Evolutionary conservation across 257 asterid genomes (phyloP).

Genomic region (Solanum sitiens): DNA sequence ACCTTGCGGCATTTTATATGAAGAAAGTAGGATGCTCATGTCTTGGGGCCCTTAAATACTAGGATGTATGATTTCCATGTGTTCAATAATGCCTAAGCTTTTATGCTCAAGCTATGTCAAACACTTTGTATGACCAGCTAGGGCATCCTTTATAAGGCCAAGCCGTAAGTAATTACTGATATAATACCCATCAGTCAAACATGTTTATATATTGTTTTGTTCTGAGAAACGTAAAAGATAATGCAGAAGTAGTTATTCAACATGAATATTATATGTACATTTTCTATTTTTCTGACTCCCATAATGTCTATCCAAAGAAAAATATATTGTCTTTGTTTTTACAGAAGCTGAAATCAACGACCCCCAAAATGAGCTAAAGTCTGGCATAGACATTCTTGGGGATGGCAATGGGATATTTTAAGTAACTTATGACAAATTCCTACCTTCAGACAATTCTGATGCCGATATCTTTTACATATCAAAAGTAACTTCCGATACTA

Average conservation of each 20-base stretch:
- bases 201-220: neutral
- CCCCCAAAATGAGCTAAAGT: slow-evolving; percentile 82
- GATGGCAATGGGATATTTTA: slow-evolving; percentile 76
- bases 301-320: slow-evolving; percentile 81
- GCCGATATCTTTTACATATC: slow-evolving; percentile 60
- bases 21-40: too few species aligned
- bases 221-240: neutral
- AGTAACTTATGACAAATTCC: slow-evolving; percentile 74
- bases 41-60: too few species aligned
- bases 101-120: too few species aligned
- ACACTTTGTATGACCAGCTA: too few species aligned
- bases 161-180: too few species aligned
- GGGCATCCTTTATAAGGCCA: too few species aligned
- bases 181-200: too few species aligned
- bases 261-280: slow-evolving; percentile 42
- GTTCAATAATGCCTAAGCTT: too few species aligned
- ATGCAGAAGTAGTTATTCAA: neutral
- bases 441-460: slow-evolving; percentile 37
- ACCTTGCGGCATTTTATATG: too few species aligned
- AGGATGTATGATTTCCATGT: too few species aligned
- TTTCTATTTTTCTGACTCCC: slow-evolving; percentile 86
- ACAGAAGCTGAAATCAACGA: slow-evolving; percentile 3
- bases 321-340: slow-evolving; percentile 70
- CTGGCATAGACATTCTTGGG: slow-evolving; percentile 84
- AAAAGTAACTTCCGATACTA: slow-evolving; percentile 23